These are phyloP conservation scores for Plasmodium vivax DNA, from an alignment of 169 alveolate genomes.

Conservation along the genomic window DNA sequence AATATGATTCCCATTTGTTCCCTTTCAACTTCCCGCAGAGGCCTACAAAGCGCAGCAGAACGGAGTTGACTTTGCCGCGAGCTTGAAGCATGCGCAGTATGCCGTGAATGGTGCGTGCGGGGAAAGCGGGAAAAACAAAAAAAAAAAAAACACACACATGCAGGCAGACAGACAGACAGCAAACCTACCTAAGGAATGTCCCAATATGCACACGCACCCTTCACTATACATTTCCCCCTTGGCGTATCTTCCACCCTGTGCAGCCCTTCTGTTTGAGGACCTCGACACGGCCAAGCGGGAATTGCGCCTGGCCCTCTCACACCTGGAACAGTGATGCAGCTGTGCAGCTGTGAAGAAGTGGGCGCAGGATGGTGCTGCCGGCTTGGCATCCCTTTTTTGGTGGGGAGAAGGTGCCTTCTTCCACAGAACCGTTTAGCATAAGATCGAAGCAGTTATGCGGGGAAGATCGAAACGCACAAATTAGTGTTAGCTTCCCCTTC, in stretches of 20 bases:
- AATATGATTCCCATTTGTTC: not conserved
- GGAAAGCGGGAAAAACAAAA: not conserved
- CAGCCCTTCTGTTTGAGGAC: slow-evolving; percentile 73
- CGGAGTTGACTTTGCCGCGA: slow-evolving; percentile 18
- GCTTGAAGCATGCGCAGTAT: slow-evolving; percentile 73
- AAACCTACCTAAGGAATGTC: not conserved
- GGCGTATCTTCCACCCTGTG: not conserved
- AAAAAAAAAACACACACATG: not conserved
- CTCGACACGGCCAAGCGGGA: slow-evolving; percentile 45
- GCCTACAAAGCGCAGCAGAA: not conserved
- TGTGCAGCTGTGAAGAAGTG: not conserved
- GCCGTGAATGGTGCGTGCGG: slow-evolving; percentile 58
- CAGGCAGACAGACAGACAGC: no score
- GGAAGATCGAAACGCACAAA: not conserved
- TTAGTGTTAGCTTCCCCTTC: not conserved
- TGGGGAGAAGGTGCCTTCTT: not conserved
- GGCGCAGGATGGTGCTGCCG: not conserved
- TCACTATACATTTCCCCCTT: not conserved
- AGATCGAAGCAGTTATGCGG: not conserved
- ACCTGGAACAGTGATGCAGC: slow-evolving; percentile 8
- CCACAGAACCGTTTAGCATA: not conserved
- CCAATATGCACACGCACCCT: not conserved
- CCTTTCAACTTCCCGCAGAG: not conserved
- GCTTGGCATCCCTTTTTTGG: not conserved
- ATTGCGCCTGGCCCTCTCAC: slow-evolving; percentile 27